Evolutionary conservation across 345 rosid species (phyloP), one percentile per base, ranked within the genome.

Genomic region (Moricandia arvensis): DNA sequence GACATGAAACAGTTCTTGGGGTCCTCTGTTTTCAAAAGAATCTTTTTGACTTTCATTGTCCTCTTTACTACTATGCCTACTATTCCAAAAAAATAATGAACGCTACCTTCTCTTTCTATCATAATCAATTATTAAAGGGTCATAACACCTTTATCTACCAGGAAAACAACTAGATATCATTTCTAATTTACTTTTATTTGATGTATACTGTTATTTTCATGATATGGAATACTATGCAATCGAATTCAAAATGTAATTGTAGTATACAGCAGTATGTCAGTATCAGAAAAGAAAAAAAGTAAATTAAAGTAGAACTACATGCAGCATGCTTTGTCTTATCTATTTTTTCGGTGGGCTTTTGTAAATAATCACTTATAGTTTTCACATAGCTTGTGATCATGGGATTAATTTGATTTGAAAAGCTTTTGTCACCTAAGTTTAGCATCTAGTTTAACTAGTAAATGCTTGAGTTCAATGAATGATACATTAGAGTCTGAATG

Each of bases 41-140:
- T 77, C 80, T 77, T 77, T 77, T 77, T 77, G 80, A 77, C 80
- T 77, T 70, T 70, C 27, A 17, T 31, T 65, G 69, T 49, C 72
- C 66, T 64, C 66, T 77, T 34, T 77, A 33, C 49, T 77, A 15
- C 49, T 9, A 29, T 26, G 29, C 8, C 15, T 59, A 68, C 71
- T 38, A 63, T 37, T 60, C 54, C 3, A 16, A 61, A n/a, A 67
- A 58, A 34, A 5, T 38, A 38, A 38, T 43, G 12, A 35, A 76
- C 75, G 55, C 62, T 59, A 57, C 65, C 66, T 64, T 65, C 53
- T 71, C 75, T 55, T 76, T 76, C 21, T 31, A 11, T 64, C 62
- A 58, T 27, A 47, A 62, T 37, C 61, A 77, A 21, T 77, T 71
- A 77, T 71, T 71, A 71, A 77, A 76, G 75, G 75, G 66, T 4